phyloP scores from a whole-genome alignment of 129 eudicot species.

The Oenanthe sinensis region DNA sequence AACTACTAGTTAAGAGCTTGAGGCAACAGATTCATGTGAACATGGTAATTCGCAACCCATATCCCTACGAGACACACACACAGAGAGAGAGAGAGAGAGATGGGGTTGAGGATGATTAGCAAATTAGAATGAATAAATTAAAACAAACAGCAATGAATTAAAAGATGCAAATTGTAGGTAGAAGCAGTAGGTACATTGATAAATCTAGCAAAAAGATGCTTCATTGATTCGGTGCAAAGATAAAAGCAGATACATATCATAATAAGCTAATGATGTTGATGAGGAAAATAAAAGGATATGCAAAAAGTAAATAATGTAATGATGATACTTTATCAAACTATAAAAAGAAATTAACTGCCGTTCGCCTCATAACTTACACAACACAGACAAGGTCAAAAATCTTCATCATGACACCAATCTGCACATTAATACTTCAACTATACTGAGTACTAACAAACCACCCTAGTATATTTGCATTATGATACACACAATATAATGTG shows the following conservation, averaged over 20 bases:
- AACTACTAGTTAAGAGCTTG: not conserved
- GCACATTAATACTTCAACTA: not conserved
- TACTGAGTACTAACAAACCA: not conserved
- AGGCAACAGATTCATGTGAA: not conserved
- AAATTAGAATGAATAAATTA: not conserved
- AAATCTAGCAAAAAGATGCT: not conserved
- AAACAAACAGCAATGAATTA: not conserved
- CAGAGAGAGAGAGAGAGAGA: too few relatives aligned
- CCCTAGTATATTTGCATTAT: not conserved
- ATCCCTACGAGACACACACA: not conserved
- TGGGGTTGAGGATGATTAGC: too few relatives aligned
- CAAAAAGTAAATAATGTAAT: not conserved
- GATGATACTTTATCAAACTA: not conserved
- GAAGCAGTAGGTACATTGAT: not conserved
- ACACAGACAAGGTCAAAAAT: conserved; percentile 19
- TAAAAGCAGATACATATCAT: not conserved
- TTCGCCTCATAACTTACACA: not conserved
- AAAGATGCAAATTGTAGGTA: not conserved
- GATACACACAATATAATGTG: too few relatives aligned
- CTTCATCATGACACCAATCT: conserved; percentile 41
- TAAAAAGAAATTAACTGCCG: not conserved
- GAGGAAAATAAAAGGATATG: not conserved
- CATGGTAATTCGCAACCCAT: not conserved
- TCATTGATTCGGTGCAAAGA: not conserved
- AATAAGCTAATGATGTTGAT: conserved; percentile 1